Evolutionary conservation across 106 monocot genomes (phyloP), one percentile per base, ranked within the genome.

Genomic region (Iris macrosiphon): DNA sequence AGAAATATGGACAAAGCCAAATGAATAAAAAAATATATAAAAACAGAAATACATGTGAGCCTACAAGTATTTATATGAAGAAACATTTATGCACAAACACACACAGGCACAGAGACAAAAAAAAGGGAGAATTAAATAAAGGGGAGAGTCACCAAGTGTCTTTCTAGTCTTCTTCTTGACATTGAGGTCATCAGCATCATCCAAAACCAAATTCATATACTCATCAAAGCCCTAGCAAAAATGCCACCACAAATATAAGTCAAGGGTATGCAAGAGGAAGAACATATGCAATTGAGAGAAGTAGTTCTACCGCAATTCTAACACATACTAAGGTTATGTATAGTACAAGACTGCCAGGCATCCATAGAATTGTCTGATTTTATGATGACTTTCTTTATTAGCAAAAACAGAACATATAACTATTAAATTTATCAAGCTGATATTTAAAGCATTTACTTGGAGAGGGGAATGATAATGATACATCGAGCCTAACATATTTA

Each of bases 171-270:
- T 81, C 55, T 81, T 91, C 72, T 91, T 91, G 45, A 76, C 55
- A 28, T 85, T 85, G 38, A 82, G 40, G 57, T 85, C 90, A 21
- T 91, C 90, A 23, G 90, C 85, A 42, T 91, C 90, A 40, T 91
- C 90, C 33, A 82, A 56, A 18, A 85, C 90, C 69, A 85, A 67
- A 25, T 85, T 91, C 90, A 85, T 91, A 70, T 85, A 91, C 39
- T 91, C 90, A 61, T 91, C 90, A 67, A 89, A 91, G 25, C 81
- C 90, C 91, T 84, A 24, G 59, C 26, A 59, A 12, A 18, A 37
- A 38, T 48, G 30, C 22, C 33, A n/a, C n/a, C n/a, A 19, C 9
- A 23, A 10, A 50, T 2, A 7, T 7, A 59, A 41, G 10, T 10
- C 19, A 19, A 45, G n/a, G n/a, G n/a, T n/a, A n/a, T n/a, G n/a